Percentiles rank a stretch among this genome's conserved stretches.
phyloP scores from a whole-genome alignment of 1,284 basidiomycete genomes.

The Pseudozyma sp. region DNA sequence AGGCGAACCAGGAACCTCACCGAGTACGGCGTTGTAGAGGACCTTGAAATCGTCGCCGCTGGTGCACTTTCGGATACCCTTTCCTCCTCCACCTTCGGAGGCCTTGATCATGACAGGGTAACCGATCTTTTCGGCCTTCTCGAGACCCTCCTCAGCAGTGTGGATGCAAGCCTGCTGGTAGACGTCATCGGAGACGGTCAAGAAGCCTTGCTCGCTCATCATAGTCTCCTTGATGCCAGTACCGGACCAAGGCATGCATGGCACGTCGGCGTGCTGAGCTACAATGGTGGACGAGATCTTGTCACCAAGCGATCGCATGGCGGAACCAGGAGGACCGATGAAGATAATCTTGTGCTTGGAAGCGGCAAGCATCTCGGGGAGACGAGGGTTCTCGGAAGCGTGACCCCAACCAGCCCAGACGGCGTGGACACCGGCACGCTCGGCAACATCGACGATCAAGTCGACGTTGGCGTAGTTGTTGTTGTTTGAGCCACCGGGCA shows the following conservation, averaged over 20 bases:
- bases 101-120: slow-evolving; percentile 99
- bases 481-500: slow-evolving; percentile 97
- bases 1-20: slow-evolving; percentile 95
- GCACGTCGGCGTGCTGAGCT: slow-evolving; percentile 95
- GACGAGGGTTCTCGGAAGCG: slow-evolving; percentile 96
- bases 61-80: slow-evolving; percentile 75
- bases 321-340: slow-evolving; percentile 97
- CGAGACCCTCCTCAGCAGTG: slow-evolving; percentile 87
- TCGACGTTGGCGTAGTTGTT: slow-evolving; percentile 99
- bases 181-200: slow-evolving; percentile 91
- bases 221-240: slow-evolving; percentile 90
- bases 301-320: slow-evolving; percentile 98
- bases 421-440: slow-evolving; percentile 95
- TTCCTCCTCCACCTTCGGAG: slow-evolving; percentile 97
- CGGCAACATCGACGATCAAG: slow-evolving; percentile 97
- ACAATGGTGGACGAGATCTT: slow-evolving; percentile 99
- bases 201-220: slow-evolving; percentile 87
- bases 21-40: slow-evolving; percentile 89
- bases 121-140: slow-evolving; percentile 86
- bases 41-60: slow-evolving; percentile 86
- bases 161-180: slow-evolving; percentile 92
- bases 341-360: slow-evolving; percentile 97
- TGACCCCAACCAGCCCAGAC: slow-evolving; percentile 99
- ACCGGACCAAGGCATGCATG: slow-evolving; percentile 99
- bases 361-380: slow-evolving; percentile 93